These are phyloP conservation scores for Ambrosia trifida DNA, from an alignment of 129 eudicot species.

Conservation along the genomic window DNA sequence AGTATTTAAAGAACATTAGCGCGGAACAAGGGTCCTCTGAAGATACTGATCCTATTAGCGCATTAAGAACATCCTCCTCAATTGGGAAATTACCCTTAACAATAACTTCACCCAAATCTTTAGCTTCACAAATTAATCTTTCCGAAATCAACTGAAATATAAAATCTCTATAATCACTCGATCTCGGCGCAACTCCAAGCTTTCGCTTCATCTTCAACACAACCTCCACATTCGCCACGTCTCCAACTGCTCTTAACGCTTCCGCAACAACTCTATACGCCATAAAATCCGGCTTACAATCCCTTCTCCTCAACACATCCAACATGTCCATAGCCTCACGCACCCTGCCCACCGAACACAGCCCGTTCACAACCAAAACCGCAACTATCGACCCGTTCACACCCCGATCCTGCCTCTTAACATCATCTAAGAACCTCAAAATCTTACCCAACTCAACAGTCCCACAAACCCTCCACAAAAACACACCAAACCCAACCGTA, in stretches of 20 bases:
- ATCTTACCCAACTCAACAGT: slow-evolving; percentile 33
- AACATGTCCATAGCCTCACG: slow-evolving; percentile 51
- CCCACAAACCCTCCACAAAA: slow-evolving; percentile 65
- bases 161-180: slow-evolving; percentile 58
- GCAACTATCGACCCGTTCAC: slow-evolving; percentile 69
- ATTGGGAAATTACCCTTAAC: slow-evolving; percentile 67
- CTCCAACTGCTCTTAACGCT: slow-evolving; percentile 46
- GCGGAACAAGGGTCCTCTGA: slow-evolving; percentile 53
- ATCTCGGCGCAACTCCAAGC: slow-evolving; percentile 85
- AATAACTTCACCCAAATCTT: slow-evolving; percentile 68
- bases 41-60: slow-evolving; percentile 78
- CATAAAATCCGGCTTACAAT: slow-evolving; percentile 91
- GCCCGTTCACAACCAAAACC: slow-evolving; percentile 73
- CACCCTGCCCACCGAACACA: slow-evolving; percentile 52
- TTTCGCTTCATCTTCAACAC: slow-evolving; percentile 81
- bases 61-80: slow-evolving; percentile 71
- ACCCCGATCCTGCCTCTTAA: slow-evolving; percentile 34
- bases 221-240: slow-evolving; percentile 46
- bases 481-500: slow-evolving; percentile 83
- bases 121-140: slow-evolving; percentile 62
- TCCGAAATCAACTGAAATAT: slow-evolving; percentile 59
- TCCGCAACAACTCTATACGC: slow-evolving; percentile 86
- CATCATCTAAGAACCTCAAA: slow-evolving; percentile 55
- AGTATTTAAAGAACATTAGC: slow-evolving; percentile 51
- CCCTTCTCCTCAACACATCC: slow-evolving; percentile 61